phyloP scores from a whole-genome alignment of 306 rosid genomes.

The Sicyos baderoa region DNA sequence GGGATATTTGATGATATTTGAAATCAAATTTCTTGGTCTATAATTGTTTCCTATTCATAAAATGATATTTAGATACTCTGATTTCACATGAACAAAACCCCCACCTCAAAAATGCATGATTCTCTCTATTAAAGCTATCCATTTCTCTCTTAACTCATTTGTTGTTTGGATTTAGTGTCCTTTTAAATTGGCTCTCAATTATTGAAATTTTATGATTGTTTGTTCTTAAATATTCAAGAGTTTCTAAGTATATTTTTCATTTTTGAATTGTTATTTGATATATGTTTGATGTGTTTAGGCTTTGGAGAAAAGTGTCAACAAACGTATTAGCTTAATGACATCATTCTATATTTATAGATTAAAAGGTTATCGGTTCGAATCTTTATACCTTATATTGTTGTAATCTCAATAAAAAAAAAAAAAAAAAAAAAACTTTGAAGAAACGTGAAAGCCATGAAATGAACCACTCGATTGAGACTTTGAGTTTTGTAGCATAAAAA shows the following conservation, averaged over 20 bases:
- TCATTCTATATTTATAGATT: too few species aligned
- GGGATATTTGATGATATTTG: neutral
- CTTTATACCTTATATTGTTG: too few species aligned
- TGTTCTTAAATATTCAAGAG: neutral
- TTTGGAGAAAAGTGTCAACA: too few species aligned
- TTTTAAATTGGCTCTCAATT: neutral
- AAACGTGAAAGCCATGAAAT: too few species aligned
- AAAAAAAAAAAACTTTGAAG: too few species aligned
- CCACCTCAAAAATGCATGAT: neutral
- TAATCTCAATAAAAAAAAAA: too few species aligned
- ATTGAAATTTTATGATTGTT: neutral
- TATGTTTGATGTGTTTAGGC: too few species aligned
- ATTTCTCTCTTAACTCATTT: neutral
- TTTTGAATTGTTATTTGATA: neutral
- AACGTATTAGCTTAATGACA: too few species aligned
- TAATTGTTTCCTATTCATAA: neutral
- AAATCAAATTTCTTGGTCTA: conserved; percentile 13
- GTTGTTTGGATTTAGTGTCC: neutral
- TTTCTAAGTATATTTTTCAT: neutral
- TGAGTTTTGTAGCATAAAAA: too few species aligned
- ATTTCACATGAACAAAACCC: neutral
- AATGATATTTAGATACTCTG: conserved; percentile 2
- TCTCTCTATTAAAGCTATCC: conserved; percentile 2
- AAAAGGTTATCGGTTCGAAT: too few species aligned
- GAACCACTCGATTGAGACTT: too few species aligned